Percentiles rank a stretch among this genome's conserved stretches.
These are phyloP conservation scores for Akanthomyces dipterigenus DNA, from an alignment of 2,329 filamentous ascomycete species.

Conservation along the genomic window DNA sequence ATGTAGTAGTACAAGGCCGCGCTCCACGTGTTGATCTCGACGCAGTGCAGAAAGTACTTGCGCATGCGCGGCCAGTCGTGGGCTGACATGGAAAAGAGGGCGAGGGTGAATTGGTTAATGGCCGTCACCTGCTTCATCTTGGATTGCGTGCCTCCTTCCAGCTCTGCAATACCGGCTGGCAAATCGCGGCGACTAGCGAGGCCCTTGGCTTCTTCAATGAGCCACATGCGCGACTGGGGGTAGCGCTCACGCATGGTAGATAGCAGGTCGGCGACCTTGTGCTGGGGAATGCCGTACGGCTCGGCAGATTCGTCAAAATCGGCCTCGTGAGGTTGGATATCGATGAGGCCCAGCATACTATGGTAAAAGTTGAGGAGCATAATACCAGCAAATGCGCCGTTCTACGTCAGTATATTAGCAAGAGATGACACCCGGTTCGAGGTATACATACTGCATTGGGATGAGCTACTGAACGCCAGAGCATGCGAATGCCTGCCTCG, in stretches of 20 bases:
- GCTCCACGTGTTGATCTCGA: slow-evolving; percentile 85
- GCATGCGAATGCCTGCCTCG: slow-evolving; percentile 70
- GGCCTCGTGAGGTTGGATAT: slow-evolving; percentile 64
- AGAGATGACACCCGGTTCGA: no score
- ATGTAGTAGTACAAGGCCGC: slow-evolving; percentile 87
- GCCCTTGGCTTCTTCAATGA: slow-evolving; percentile 79
- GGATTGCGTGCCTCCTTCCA: slow-evolving; percentile 53
- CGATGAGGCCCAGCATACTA: slow-evolving; percentile 74
- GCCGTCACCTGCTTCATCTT: slow-evolving; percentile 85
- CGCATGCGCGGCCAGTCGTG: slow-evolving; percentile 72
- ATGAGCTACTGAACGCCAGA: slow-evolving; percentile 85
- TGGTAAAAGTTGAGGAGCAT: slow-evolving; percentile 84
- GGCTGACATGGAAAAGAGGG: slow-evolving; percentile 69
- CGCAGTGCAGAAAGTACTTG: slow-evolving; percentile 65
- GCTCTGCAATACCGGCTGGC: slow-evolving; percentile 57
- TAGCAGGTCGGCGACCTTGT: slow-evolving; percentile 61
- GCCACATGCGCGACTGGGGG: slow-evolving; percentile 78
- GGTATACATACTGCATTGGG: slow-evolving; percentile 54
- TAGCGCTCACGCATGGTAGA: slow-evolving; percentile 69
- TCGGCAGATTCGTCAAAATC: slow-evolving; percentile 50
- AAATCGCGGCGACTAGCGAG: slow-evolving; percentile 61
- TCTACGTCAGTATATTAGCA: slow-evolving; percentile 27
- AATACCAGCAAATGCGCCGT: slow-evolving; percentile 83
- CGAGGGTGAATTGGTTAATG: slow-evolving; percentile 77
- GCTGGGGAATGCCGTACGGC: slow-evolving; percentile 64